Evolutionary conservation across 345 rosid species (phyloP), one percentile per base, ranked within the genome.

Genomic region (Eutrema yunnanense): DNA sequence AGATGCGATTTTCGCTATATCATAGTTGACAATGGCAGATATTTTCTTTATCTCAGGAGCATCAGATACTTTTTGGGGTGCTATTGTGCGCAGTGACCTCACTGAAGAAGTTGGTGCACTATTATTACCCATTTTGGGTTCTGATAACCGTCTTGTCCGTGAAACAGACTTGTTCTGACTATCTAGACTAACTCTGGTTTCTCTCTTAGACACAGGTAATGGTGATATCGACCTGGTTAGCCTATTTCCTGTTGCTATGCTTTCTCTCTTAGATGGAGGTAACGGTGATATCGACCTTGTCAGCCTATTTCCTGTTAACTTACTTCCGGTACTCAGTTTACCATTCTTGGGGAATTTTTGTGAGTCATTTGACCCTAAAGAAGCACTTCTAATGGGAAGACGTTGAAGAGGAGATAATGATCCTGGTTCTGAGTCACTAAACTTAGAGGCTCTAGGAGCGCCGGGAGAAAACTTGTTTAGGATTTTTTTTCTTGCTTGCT

Each of bases 11-110:
- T 81, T 93, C 60, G 81, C 81, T 80, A 82, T 88, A 73, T 93
- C 98, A 66, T 87, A 78, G 85, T 87, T 87, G 79, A 90, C 60
- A 38, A 93, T 87, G 61, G 92, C 98, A 49, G 96, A 86, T 81
- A 92, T 50, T 73, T 90, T 90, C 84, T 85, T 92, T 65, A 52
- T 85, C 75, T 85, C 91, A 73, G 90, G 73, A 47, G 71, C 85
- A 79, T 73, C 69, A 46, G 86, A 61, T 65, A 73, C 68, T 63
- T 83, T 90, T 63, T 73, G 61, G 56, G 78, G 65, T 50, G 71
- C 75, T 70, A 78, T 83, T 36, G 78, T 62, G 42, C 78, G 82
- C 43, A 61, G 85, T 65, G 88, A 60, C 82, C 81, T 86, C 67
- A 77, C 84, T 26, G 86, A 78, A 79, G 90, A 72, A 59, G 68